A percentile compares a stretch with the other conserved stretches of the same genome.
phyloP scores from a whole-genome alignment of 352 stramenopile species.

The Elongisporangium prolatum region DNA sequence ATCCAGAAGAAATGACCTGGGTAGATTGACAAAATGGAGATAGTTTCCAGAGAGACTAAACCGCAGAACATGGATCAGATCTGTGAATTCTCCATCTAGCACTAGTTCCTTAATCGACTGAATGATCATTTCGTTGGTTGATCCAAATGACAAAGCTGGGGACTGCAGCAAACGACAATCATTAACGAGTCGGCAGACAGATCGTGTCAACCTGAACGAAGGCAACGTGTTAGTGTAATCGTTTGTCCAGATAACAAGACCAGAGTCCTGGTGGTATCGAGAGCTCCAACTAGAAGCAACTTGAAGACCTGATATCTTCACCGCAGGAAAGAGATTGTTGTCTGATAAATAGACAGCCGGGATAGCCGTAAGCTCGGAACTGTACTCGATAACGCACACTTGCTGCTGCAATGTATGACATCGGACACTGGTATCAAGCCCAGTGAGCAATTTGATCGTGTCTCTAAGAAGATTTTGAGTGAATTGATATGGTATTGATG shows the following conservation, averaged over 20 bases:
- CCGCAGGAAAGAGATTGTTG: not conserved
- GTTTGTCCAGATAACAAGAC: not conserved
- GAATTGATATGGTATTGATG: not conserved
- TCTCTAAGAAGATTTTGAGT: not conserved
- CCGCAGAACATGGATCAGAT: not conserved
- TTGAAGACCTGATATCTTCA: not conserved
- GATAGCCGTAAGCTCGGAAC: not conserved
- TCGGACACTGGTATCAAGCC: not conserved
- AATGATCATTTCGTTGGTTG: not conserved
- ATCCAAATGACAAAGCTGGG: not conserved
- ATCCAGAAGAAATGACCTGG: not conserved
- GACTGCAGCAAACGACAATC: not conserved
- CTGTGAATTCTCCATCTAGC: not conserved
- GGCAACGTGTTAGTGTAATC: not conserved
- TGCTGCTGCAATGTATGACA: not conserved
- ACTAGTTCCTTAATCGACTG: not conserved
- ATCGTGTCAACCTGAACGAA: not conserved
- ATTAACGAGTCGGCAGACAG: not conserved
- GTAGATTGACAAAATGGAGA: not conserved
- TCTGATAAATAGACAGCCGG: not conserved
- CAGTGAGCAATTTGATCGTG: not conserved
- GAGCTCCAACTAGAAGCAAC: not conserved
- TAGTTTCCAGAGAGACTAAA: not conserved
- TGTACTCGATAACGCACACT: not conserved
- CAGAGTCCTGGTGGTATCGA: not conserved